Evolutionary conservation across 108 stramenopile genomes (phyloP), one percentile per base, ranked within the genome.

Genomic region (Asterionellopsis glacialis): DNA sequence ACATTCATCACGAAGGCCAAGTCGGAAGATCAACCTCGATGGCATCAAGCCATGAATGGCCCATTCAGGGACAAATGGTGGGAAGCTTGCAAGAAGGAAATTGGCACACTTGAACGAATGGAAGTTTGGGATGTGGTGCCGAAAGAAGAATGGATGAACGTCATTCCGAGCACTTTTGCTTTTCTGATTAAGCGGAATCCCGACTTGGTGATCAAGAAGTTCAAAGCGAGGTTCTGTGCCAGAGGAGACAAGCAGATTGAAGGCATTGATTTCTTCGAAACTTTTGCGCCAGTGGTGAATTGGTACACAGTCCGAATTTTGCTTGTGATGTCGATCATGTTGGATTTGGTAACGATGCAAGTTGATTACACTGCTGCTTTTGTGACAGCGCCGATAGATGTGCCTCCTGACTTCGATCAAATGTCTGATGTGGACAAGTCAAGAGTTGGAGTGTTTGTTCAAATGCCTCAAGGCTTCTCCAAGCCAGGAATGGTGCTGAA

Each of bases 211-310:
- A 50, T 83, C 9, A 63, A 69, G 7, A 83, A 83, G 45, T 51
- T 83, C 41, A 87, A 87, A 45, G 85, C 68, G 5, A 0, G 85
- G 22, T 73, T 77, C 40, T 87, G 85, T 59, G 69, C 55, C 14
- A 43, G 85, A 33, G 81, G 81, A 1, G 72, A 82, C 44, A 48
- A 59, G 28, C 85, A 86, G 55, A 47, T 67, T 0, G 64, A 82
- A 41, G 85, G 85, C 9, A 65, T 82, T 55, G 81, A 86, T 57
- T 86, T 63, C n/a, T n/a, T n/a, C n/a, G n/a, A n/a, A n/a, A n/a
- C n/a, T n/a, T n/a, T n/a, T n/a, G n/a, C n/a, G n/a, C 76, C 83
- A 24, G 78, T 81, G 0, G 83, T 84, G 0, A 49, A 55, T 26
- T 84, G 83, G 83, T 66, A 41, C 0, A 82, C 77, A 0, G 64